These are phyloP conservation scores for Stellera chamaejasme DNA, from an alignment of 345 rosid species.

Conservation along the genomic window DNA sequence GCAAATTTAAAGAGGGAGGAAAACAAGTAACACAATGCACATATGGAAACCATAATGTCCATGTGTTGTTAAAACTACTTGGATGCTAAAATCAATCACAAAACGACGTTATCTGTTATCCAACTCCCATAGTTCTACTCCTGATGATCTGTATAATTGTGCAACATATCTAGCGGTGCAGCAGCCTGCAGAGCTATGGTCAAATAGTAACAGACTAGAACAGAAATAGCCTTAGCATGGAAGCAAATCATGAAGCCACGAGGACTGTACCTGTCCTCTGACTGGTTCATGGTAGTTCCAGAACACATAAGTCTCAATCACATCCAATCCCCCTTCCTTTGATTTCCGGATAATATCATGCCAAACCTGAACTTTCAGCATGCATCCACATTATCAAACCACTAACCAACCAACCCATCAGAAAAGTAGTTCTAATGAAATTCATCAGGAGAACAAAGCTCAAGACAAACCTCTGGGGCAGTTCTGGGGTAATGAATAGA, in stretches of 20 bases:
- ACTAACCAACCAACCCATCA: background rate
- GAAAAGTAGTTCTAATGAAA: background rate
- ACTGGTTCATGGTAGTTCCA: slow-evolving; percentile 64
- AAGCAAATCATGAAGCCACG: background rate
- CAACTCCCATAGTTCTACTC: no score
- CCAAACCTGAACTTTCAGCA: slow-evolving; percentile 39
- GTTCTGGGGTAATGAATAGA: slow-evolving; percentile 56
- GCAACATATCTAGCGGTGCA: no score
- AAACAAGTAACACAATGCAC: background rate
- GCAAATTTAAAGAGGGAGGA: background rate
- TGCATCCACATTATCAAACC: background rate
- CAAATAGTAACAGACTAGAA: no score
- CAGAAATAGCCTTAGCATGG: background rate
- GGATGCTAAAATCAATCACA: no score
- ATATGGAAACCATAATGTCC: no score
- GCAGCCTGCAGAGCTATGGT: no score
- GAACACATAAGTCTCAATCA: slow-evolving; percentile 58
- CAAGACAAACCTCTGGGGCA: slow-evolving; percentile 39
- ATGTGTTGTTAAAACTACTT: no score
- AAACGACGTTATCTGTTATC: no score
- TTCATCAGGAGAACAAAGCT: background rate
- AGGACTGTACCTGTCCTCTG: slow-evolving; percentile 41
- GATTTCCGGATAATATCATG: slow-evolving; percentile 51
- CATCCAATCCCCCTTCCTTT: slow-evolving; percentile 59
- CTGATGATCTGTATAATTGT: no score